phyloP scores from a whole-genome alignment of 2,329 filamentous ascomycete genomes.

The Hypomyces rosellus region DNA sequence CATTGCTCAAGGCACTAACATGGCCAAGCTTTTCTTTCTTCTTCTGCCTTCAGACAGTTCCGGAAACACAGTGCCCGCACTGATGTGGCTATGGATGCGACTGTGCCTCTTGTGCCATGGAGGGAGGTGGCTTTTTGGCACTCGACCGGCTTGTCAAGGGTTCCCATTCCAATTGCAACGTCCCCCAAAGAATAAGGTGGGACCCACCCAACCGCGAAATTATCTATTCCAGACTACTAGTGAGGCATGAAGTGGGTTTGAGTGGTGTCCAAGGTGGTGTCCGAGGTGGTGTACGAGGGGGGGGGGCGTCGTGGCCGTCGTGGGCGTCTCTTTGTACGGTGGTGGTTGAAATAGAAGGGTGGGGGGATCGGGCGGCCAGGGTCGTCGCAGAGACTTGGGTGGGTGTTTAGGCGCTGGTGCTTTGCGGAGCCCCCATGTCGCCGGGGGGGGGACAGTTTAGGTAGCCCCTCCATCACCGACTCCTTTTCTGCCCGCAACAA shows the following conservation, averaged over 20 bases:
- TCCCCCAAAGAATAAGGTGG: no score
- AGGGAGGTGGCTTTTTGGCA: neutral
- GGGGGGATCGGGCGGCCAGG: constrained; percentile 11
- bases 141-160: no score
- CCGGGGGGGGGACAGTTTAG: constrained; percentile 32
- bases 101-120: neutral
- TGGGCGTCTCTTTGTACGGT: neutral
- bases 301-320: no score
- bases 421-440: constrained; percentile 18
- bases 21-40: no score
- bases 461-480: constrained; percentile 33
- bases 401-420: constrained; percentile 7
- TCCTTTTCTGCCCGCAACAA: constrained; percentile 26
- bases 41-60: neutral
- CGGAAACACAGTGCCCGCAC: constrained; percentile 3
- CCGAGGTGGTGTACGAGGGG: no score
- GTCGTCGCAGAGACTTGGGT: neutral
- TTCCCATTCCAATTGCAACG: no score
- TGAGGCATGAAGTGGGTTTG: no score
- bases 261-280: no score
- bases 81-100: neutral
- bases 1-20: no score
- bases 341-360: constrained; percentile 9
- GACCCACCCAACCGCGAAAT: no score
- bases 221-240: no score